phyloP scores from a whole-genome alignment of 805 yeast species.

The Hanseniaspora pseudoguilliermondii region DNA sequence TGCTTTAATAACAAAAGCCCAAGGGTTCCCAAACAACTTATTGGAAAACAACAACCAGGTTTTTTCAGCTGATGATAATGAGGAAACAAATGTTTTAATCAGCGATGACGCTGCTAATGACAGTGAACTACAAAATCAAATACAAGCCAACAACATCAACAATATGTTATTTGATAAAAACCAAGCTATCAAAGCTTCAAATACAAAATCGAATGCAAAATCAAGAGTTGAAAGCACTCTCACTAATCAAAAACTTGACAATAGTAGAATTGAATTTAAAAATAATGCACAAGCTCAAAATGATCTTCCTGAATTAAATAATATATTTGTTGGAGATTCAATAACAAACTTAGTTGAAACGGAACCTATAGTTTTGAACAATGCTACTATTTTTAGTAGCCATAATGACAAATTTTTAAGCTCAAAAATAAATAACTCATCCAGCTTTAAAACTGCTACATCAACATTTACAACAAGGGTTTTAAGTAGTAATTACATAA shows the following conservation, averaged over 20 bases:
- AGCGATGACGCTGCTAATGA: neutral
- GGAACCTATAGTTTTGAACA: neutral
- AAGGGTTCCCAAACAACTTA: neutral
- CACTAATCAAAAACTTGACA: neutral
- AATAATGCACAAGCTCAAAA: too few relatives aligned
- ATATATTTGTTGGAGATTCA: neutral
- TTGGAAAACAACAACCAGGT: neutral
- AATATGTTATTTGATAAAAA: neutral
- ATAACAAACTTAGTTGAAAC: neutral
- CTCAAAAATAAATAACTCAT: too few relatives aligned
- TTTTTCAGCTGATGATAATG: neutral
- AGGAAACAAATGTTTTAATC: neutral
- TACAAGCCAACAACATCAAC: neutral
- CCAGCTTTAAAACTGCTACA: too few relatives aligned
- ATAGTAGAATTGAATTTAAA: neutral
- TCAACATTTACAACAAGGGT: too few relatives aligned
- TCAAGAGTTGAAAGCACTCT: neutral
- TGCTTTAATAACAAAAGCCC: neutral
- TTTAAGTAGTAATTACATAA: too few relatives aligned
- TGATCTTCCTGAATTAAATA: neutral
- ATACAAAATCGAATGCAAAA: neutral
- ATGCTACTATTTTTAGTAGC: neutral
- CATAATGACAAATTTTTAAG: too few relatives aligned
- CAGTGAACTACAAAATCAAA: neutral
- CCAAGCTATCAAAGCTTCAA: neutral